Base-by-base conservation (phyloP, 495 filamentous ascomycete species). In the Saxophila tyrrhenica region DNA sequence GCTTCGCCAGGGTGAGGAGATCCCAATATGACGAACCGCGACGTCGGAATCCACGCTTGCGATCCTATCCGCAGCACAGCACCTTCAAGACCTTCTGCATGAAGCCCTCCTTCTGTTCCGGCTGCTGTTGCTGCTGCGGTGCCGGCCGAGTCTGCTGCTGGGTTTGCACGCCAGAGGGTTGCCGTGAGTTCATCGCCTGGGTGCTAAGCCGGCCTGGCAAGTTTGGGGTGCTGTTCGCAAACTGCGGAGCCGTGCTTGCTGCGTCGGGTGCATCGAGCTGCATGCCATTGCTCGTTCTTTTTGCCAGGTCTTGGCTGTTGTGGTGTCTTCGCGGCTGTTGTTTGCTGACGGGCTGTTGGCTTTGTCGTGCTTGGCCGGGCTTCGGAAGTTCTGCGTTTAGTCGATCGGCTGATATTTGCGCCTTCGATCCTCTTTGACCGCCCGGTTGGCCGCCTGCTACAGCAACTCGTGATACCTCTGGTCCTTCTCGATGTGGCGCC, bases 151-250 rank as follows among this genome's bases (percentile, higher is more conserved):
- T 23, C 21, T 24, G 44, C n/a, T 22, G 52, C 21, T 29, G n/a
- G 22, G 5, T 35, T 22, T 24, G 44, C 45, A 15, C 44, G 13
- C 58, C 58, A 23, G 48, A 52, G 7, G 48, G 29, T 17, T 60
- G 53, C 15, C 48, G 2, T 2, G 48, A 50, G 48, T 50, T 50
- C 25, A 50, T 39, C 3, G 48, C 48, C 23, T 25, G 25, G 52
- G 75, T 72, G 61, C 74, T 81, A 64, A 85, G 75, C 57, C 81
- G 75, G 55, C 78, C 78, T 23, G 84, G 81, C 54, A 94, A 78
- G 69, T 94, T 89, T 61, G 87, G 85, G 63, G 83, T 85, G 70
- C 85, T 89, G 74, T 82, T 86, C 72, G 89, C 85, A 75, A 94
- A 94, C 65, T 94, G 89, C 54, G 89, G 88, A 69, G 89, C 85